These are phyloP conservation scores for Nakazawaea peltata DNA, from an alignment of 805 yeast species.

Conservation along the genomic window DNA sequence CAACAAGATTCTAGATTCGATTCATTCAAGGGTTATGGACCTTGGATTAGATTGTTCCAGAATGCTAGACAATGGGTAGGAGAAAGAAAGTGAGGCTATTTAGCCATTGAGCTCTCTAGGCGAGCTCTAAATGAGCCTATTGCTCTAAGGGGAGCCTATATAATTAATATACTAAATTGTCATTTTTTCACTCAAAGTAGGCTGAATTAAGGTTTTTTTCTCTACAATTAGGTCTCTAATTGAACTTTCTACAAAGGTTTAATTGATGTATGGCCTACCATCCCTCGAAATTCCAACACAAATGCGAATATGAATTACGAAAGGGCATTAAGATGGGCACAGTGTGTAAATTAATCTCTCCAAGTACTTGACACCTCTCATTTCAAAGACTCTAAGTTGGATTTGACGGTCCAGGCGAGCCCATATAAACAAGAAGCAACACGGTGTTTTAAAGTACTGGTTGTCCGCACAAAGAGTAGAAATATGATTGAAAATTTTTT, in stretches of 20 bases:
- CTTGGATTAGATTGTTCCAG: constrained; percentile 91
- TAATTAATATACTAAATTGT: neutral
- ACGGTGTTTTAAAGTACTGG: constrained; percentile 60
- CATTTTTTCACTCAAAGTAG: too few relatives aligned
- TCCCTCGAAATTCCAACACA: constrained; percentile 43
- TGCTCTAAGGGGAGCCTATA: too few relatives aligned
- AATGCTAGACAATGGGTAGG: constrained; percentile 92
- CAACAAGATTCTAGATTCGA: constrained; percentile 33
- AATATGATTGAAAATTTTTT: constrained; percentile 10
- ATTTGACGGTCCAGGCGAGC: constrained; percentile 11
- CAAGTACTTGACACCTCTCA: constrained; percentile 64
- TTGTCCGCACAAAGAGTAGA: constrained; percentile 58
- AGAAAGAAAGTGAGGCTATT: too few relatives aligned
- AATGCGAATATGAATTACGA: constrained; percentile 28
- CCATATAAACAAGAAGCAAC: constrained; percentile 44
- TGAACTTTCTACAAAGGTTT: too few relatives aligned
- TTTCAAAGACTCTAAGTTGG: constrained; percentile 13
- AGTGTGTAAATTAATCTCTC: constrained; percentile 42
- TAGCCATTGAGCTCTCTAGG: too few relatives aligned
- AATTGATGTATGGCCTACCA: constrained; percentile 54
- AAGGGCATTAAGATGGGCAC: constrained; percentile 66
- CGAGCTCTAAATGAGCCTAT: neutral
- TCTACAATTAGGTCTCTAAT: too few relatives aligned
- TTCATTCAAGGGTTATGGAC: constrained; percentile 79
- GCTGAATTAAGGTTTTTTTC: too few relatives aligned